Evolutionary conservation across 768 basidiomycete genomes (phyloP).

Genomic region (Tylopilus sp.): DNA sequence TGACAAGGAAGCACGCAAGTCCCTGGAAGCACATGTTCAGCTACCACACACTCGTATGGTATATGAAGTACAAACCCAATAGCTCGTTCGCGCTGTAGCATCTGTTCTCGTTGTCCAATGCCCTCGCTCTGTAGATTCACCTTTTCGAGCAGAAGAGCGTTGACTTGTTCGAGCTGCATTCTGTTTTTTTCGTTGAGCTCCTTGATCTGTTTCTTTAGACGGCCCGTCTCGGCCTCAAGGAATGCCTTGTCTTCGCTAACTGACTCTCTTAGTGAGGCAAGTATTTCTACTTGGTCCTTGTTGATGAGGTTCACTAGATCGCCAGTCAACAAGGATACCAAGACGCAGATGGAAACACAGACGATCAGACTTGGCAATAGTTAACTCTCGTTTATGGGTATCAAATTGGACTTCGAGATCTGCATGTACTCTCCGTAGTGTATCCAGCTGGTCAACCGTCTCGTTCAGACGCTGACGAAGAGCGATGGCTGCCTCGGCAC

Average conservation of each 20-base stretch:
- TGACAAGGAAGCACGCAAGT: slow-evolving; percentile 70
- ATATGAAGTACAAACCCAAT: slow-evolving; percentile 55
- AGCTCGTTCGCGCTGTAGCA: slow-evolving; percentile 83
- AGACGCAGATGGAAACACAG: slow-evolving; percentile 25
- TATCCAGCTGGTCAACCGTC: slow-evolving; percentile 77
- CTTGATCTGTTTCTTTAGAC: slow-evolving; percentile 62
- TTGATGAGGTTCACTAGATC: slow-evolving; percentile 80
- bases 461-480: slow-evolving; percentile 86
- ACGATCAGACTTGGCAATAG: slow-evolving; percentile 85
- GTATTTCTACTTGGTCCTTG: slow-evolving; percentile 90
- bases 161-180: slow-evolving; percentile 89
- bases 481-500: slow-evolving; percentile 84
- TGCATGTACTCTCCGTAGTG: slow-evolving; percentile 60
- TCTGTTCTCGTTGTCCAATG: slow-evolving; percentile 83
- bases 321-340: slow-evolving; percentile 3
- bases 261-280: slow-evolving; percentile 79
- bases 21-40: slow-evolving; percentile 41
- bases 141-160: slow-evolving; percentile 84
- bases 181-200: slow-evolving; percentile 79
- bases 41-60: neutral
- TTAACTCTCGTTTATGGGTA: slow-evolving; percentile 61
- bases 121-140: slow-evolving; percentile 86
- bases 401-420: slow-evolving; percentile 72
- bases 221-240: slow-evolving; percentile 65
- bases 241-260: slow-evolving; percentile 83